Evolutionary conservation across 2,329 filamentous ascomycete genomes (phyloP).

Genomic region (Neofusicoccum cordaticola): DNA sequence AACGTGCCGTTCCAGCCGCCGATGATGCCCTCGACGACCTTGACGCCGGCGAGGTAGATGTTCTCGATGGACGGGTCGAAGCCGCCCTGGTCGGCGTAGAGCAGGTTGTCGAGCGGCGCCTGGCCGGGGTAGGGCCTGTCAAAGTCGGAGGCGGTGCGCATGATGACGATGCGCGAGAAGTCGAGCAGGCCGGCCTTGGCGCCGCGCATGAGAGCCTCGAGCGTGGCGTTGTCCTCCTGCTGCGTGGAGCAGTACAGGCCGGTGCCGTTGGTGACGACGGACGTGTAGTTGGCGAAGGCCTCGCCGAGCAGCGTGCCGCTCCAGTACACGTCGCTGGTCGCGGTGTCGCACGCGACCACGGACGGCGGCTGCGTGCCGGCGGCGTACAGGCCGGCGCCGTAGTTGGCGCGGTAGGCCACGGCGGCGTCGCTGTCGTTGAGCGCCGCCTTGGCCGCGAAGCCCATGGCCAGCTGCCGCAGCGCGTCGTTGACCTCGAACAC

Average conservation of each 20-base stretch:
- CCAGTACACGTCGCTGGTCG: constrained; percentile 31
- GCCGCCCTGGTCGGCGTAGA: constrained; percentile 59
- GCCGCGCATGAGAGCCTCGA: constrained; percentile 33
- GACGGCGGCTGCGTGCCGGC: constrained; percentile 26
- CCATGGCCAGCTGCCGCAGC: constrained; percentile 33
- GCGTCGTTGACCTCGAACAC: constrained; percentile 42
- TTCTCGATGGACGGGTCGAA: constrained; percentile 64
- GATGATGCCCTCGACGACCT: constrained; percentile 63
- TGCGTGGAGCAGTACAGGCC: constrained; percentile 36
- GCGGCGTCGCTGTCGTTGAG: constrained; percentile 39
- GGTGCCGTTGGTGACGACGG: constrained; percentile 34
- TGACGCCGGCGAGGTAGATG: constrained; percentile 62
- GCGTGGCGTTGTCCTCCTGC: constrained; percentile 37
- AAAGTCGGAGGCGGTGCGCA: constrained; percentile 61
- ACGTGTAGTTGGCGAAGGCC: constrained; percentile 29
- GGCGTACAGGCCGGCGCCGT: constrained; percentile 26
- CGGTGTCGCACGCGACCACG: constrained; percentile 32
- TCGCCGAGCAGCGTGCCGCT: constrained; percentile 28
- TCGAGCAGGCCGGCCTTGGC: constrained; percentile 28
- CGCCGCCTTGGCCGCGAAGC: constrained; percentile 32
- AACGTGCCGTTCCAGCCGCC: constrained; percentile 59
- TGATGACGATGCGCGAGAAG: constrained; percentile 34
- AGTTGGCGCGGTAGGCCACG: constrained; percentile 37
- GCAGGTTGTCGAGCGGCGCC: constrained; percentile 57
- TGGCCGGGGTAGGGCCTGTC: constrained; percentile 63